Evolutionary conservation across 2,329 filamentous ascomycete species (phyloP).

Genomic region (Penicillium freii): DNA sequence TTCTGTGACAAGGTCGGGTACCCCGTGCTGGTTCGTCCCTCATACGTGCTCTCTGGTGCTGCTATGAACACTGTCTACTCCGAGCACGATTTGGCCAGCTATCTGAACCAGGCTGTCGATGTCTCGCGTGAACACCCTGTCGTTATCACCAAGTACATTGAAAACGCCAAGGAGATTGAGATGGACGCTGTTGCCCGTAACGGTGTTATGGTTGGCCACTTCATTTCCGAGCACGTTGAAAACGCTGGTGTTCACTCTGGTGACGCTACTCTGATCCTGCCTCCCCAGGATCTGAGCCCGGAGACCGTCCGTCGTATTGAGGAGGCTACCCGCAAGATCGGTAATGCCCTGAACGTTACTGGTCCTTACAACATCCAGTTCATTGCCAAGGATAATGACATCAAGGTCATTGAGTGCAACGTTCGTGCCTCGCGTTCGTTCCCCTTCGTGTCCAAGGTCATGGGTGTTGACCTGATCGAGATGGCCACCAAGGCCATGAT

Average conservation of each 20-base stretch:
- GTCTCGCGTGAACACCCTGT: constrained; percentile 95
- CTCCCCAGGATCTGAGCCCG: constrained; percentile 85
- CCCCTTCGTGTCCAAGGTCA: constrained; percentile 97
- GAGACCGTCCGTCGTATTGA: constrained; percentile 90
- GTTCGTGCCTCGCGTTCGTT: constrained; percentile 94
- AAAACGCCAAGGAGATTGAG: constrained; percentile 98
- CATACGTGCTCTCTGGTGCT: constrained; percentile 93
- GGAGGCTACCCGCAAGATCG: constrained; percentile 94
- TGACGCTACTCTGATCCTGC: constrained; percentile 91
- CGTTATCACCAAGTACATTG: constrained; percentile 99
- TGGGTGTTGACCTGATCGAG: constrained; percentile 96
- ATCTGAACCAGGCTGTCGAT: constrained; percentile 84
- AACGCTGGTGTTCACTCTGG: constrained; percentile 98
- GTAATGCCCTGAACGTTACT: constrained; percentile 87
- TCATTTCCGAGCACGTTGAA: constrained; percentile 97
- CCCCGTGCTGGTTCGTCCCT: constrained; percentile 90
- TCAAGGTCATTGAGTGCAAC: constrained; percentile 99
- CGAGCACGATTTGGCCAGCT: constrained; percentile 83
- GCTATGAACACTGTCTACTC: constrained; percentile 99
- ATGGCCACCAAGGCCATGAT: constrained; percentile 98
- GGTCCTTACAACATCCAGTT: constrained; percentile 99
- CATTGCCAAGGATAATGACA: constrained; percentile 98
- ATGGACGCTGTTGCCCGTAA: constrained; percentile 97
- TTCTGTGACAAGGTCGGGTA: constrained; percentile 91
- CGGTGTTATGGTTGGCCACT: constrained; percentile 87